phyloP scores from a whole-genome alignment of 2,329 filamentous ascomycete genomes.

The Apiospora phragmitis region DNA sequence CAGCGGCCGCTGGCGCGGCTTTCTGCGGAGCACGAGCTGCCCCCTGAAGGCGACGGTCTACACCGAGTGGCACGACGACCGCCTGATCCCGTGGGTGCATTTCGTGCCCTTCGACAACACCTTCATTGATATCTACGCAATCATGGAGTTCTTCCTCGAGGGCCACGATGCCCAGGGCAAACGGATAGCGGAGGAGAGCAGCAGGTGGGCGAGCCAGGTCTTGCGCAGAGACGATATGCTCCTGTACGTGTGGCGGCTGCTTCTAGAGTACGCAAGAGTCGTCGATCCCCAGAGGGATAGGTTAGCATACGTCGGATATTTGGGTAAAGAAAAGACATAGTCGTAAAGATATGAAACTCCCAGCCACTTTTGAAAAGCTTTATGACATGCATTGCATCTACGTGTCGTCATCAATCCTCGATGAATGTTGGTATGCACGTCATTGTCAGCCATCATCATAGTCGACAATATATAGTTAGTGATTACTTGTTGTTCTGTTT shows the following conservation, averaged over 20 bases:
- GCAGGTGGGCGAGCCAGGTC: slow-evolving; percentile 61
- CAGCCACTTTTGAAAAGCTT: too few species aligned
- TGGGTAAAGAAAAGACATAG: slow-evolving; percentile 20
- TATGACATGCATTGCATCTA: neutral
- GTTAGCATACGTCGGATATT: slow-evolving; percentile 46
- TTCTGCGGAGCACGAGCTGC: slow-evolving; percentile 63
- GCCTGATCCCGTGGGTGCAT: slow-evolving; percentile 71
- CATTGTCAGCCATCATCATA: neutral
- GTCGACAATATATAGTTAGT: neutral
- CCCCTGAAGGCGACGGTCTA: slow-evolving; percentile 74
- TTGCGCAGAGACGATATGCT: slow-evolving; percentile 67
- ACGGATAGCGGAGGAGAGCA: slow-evolving; percentile 59
- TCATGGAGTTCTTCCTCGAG: slow-evolving; percentile 63
- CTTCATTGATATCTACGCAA: slow-evolving; percentile 65
- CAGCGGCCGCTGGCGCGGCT: slow-evolving; percentile 60
- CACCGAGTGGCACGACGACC: slow-evolving; percentile 72
- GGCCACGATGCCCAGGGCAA: slow-evolving; percentile 52
- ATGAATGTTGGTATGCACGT: neutral
- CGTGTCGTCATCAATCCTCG: too few species aligned
- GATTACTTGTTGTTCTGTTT: too few species aligned
- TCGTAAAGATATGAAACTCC: neutral
- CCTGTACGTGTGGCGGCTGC: slow-evolving; percentile 64
- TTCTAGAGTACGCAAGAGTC: slow-evolving; percentile 59
- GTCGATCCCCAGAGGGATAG: slow-evolving; percentile 37
- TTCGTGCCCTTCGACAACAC: slow-evolving; percentile 72